Conservation (phyloP, 2,329 filamentous ascomycete species). For the Epichloe coenophiala region DNA sequence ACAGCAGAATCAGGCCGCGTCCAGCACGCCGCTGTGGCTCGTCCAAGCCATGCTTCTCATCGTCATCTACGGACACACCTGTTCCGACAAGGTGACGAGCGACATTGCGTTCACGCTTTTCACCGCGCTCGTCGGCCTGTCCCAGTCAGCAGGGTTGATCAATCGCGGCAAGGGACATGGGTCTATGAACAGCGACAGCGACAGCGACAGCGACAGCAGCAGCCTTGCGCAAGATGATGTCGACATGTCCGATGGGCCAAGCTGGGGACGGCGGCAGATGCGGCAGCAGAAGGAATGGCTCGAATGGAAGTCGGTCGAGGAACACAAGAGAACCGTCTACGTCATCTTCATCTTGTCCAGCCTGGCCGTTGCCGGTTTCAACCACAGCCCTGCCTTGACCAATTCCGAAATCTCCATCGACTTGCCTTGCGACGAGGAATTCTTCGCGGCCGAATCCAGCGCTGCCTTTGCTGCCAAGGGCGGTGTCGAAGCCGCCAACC, state of each 20-base stretch:
- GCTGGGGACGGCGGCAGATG: constrained; percentile 28
- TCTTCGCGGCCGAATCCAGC: constrained; percentile 75
- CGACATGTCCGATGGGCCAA: constrained; percentile 40
- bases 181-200: too few relatives aligned
- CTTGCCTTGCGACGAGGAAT: constrained; percentile 83
- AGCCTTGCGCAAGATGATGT: constrained; percentile 33
- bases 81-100: constrained; percentile 77
- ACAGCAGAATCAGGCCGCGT: constrained; percentile 48
- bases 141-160: constrained; percentile 69
- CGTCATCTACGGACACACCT: constrained; percentile 90
- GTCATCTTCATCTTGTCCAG: constrained; percentile 86
- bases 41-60: constrained; percentile 96
- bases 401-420: constrained; percentile 89
- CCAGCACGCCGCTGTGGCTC: constrained; percentile 69
- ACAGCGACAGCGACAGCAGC: neutral
- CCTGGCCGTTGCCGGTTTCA: constrained; percentile 81
- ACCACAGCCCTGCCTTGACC: constrained; percentile 77
- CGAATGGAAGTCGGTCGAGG: constrained; percentile 76
- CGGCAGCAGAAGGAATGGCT: constrained; percentile 55
- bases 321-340: constrained; percentile 86
- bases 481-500: constrained; percentile 53
- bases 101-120: constrained; percentile 91
- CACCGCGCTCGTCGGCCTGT: constrained; percentile 78
- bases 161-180: constrained; percentile 15
- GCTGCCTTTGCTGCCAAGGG: constrained; percentile 69